phyloP scores from a whole-genome alignment of 257 asterid genomes.

The Przewalskia tangutica region DNA sequence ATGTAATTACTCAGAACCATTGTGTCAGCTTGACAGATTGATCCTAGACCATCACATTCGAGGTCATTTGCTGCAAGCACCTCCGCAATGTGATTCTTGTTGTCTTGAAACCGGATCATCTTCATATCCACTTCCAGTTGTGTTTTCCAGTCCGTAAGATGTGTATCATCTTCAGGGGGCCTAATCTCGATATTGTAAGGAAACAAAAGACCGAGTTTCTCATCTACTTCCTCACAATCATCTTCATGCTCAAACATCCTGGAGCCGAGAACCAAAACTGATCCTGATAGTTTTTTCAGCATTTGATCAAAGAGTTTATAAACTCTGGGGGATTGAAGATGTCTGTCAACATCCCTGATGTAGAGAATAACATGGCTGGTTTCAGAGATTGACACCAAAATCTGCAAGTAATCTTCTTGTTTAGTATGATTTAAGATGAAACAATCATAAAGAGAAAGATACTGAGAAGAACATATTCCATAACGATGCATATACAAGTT shows the following conservation, averaged over 20 bases:
- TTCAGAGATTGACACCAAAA: conserved; percentile 59
- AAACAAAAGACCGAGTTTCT: conserved; percentile 49
- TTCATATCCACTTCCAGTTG: conserved; percentile 86
- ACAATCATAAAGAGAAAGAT: not conserved
- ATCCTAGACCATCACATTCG: conserved; percentile 80
- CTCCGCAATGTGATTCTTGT: conserved; percentile 79
- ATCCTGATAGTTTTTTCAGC: conserved; percentile 75
- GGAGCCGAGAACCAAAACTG: conserved; percentile 81
- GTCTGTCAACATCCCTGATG: conserved; percentile 70
- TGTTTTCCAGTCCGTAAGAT: conserved; percentile 69
- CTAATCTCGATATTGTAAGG: conserved; percentile 78
- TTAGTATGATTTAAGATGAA: conserved; percentile 3
- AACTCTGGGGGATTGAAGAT: conserved; percentile 53
- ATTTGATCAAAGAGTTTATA: conserved; percentile 53
- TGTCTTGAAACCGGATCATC: conserved; percentile 70
- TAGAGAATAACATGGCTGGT: conserved; percentile 62
- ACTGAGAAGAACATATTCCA: not conserved
- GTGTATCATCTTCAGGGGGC: conserved; percentile 79
- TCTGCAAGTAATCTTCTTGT: conserved; percentile 39
- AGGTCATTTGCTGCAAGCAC: conserved; percentile 92
- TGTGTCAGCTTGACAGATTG: conserved; percentile 68
- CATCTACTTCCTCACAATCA: conserved; percentile 46
- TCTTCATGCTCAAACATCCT: conserved; percentile 55
- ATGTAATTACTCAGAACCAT: conserved; percentile 51
- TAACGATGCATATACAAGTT: not conserved